Evolutionary conservation across 2,329 filamentous ascomycete species (phyloP).

Genomic region (Botrytis paeoniae): DNA sequence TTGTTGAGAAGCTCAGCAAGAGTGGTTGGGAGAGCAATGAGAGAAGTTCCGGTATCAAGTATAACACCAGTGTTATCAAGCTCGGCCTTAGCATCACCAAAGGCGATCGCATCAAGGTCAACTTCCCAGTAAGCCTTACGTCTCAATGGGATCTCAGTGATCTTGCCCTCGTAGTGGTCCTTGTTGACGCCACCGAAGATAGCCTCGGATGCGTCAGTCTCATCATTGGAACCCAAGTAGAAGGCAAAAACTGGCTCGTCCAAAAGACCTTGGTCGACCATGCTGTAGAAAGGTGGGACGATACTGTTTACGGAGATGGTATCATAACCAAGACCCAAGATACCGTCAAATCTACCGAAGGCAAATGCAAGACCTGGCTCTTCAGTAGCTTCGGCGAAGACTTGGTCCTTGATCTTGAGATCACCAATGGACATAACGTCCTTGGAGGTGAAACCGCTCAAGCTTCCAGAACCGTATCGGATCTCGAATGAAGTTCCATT

Average conservation of each 20-base stretch:
- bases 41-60: constrained; percentile 95
- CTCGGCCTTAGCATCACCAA: constrained; percentile 81
- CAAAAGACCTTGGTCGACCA: constrained; percentile 84
- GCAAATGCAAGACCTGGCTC: constrained; percentile 97
- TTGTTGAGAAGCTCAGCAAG: constrained; percentile 95
- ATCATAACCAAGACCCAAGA: constrained; percentile 90
- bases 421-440: constrained; percentile 87
- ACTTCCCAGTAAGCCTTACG: constrained; percentile 99
- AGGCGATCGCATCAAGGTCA: constrained; percentile 85
- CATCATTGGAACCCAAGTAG: constrained; percentile 74
- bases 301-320: constrained; percentile 97
- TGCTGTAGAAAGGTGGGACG: constrained; percentile 92
- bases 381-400: constrained; percentile 93
- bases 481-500: constrained; percentile 94
- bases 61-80: constrained; percentile 95
- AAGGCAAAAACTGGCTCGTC: constrained; percentile 95
- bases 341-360: constrained; percentile 96
- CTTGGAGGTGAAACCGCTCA: constrained; percentile 90
- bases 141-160: constrained; percentile 90
- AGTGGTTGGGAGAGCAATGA: constrained; percentile 88
- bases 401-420: constrained; percentile 80
- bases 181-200: constrained; percentile 87
- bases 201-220: constrained; percentile 76
- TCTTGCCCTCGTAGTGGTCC: constrained; percentile 76
- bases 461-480: constrained; percentile 88